These are phyloP conservation scores for Acanthamoeba royreba DNA, from an alignment of 208 protist genomes.

Conservation along the genomic window DNA sequence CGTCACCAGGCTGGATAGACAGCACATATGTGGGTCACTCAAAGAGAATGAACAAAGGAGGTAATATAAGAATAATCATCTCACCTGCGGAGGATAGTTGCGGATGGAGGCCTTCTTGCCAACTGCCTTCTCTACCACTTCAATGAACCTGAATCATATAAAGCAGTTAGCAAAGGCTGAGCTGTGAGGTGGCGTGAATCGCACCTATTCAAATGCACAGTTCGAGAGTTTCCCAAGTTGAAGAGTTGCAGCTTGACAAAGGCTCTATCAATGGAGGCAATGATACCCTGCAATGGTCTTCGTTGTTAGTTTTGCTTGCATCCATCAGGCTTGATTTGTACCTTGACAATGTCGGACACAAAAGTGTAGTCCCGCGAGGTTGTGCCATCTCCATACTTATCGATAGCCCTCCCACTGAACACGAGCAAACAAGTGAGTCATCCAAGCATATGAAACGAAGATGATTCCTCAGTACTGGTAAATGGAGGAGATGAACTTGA, in stretches of 20 bases:
- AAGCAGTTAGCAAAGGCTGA: no score
- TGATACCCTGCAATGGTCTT: constrained; percentile 24
- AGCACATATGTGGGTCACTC: no score
- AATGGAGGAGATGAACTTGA: constrained; percentile 27
- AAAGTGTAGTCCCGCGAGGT: constrained; percentile 47
- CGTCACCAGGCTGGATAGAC: constrained; percentile 47
- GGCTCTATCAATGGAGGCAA: background rate
- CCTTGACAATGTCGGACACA: constrained; percentile 15
- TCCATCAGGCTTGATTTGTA: no score
- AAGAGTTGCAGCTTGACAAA: constrained; percentile 39
- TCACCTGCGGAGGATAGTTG: background rate
- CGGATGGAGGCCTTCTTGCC: constrained; percentile 14
- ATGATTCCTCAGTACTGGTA: no score
- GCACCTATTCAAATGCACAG: background rate
- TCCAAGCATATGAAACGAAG: background rate
- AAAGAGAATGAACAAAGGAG: no score
- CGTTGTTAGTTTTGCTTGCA: no score
- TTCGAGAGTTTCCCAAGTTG: constrained; percentile 46
- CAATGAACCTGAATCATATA: background rate
- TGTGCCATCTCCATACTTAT: constrained; percentile 27
- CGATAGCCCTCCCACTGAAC: background rate
- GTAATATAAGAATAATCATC: no score
- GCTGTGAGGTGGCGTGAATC: background rate
- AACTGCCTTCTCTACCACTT: background rate
- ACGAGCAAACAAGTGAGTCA: background rate